Evolutionary conservation across 2,329 filamentous ascomycete genomes (phyloP), one percentile per base, ranked within the genome.

Genomic region (Ceratocystis eucalypticola): DNA sequence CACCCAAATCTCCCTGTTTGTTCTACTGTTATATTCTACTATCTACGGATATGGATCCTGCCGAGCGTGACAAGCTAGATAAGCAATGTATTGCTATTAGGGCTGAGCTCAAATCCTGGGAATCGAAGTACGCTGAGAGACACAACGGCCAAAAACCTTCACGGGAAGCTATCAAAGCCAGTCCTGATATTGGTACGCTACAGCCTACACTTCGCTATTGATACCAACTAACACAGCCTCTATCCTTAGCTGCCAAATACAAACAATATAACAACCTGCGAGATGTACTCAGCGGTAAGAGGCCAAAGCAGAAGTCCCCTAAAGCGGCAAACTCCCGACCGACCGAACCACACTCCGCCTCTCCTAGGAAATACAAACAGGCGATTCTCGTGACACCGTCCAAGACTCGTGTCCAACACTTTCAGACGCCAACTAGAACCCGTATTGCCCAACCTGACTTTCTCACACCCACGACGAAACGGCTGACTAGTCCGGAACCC

Each of bases 111-210:
- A 93, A 93, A 75, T 74, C 75, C 70, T 94, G 88, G 85, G 89
- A 94, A 73, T 84, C 79, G 69, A 77, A 82, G 5, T 93, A 89
- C 78, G 81, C 83, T 5, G 77, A 77, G 28, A 74, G 78, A 17
- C 81, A 92, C 72, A 77, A 76, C 41, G 88, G 88, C 63, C 81
- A 80, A 69, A 92, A 91, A 77, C 86, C 89, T 3, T 78, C 80
- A 62, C 82, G 88, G 67, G 82, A 85, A n/a, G 88, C 91, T 71
- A 91, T 93, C 77, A 91, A 90, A 76, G 80, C 81, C 64, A 85
- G 89, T 71, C 80, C 82, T 5, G 80, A 82, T 0, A 91, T 92
- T 71, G 86, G 88, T 90, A 81, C 44, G 77, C 61, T 2, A 2
- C 15, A 5, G 1, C 55, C 5, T 30, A 63, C 33, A 50, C 62